A percentile compares a stretch with the other conserved stretches of the same genome.
phyloP scores from a whole-genome alignment of 139 green algal genomes.

The Picochlorum sp. region DNA sequence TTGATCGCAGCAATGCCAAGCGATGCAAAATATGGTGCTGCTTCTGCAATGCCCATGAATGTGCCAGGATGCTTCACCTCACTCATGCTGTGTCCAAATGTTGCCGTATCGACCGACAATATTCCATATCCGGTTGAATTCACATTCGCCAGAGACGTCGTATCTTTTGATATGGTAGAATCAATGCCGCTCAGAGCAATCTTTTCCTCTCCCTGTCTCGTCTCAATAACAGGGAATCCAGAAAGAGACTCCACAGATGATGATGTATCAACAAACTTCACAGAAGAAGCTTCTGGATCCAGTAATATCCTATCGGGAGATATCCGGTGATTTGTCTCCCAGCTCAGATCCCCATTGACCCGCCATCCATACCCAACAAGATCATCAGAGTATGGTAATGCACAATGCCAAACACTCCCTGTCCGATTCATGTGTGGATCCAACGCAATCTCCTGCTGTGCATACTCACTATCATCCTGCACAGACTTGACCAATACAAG shows the following conservation, averaged over 20 bases:
- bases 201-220: not conserved
- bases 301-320: constrained; percentile 53
- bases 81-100: constrained; percentile 25
- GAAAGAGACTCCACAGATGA: constrained; percentile 25
- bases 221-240: constrained; percentile 9
- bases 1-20: constrained; percentile 45
- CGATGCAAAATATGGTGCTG: constrained; percentile 25
- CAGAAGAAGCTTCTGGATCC: constrained; percentile 34
- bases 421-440: constrained; percentile 44
- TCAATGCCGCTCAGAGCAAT: not conserved
- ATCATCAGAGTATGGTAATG: constrained; percentile 23
- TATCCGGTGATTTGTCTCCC: constrained; percentile 42
- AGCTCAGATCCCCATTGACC: constrained; percentile 44
- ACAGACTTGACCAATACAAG: constrained; percentile 38
- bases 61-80: constrained; percentile 38
- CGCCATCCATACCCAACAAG: constrained; percentile 54
- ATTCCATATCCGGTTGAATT: constrained; percentile 12
- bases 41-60: constrained; percentile 53
- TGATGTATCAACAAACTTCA: constrained; percentile 34
- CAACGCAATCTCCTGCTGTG: constrained; percentile 38
- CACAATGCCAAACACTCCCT: constrained; percentile 56
- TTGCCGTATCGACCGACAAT: constrained; percentile 54
- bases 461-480: constrained; percentile 1
- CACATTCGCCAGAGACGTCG: not conserved
- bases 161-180: constrained; percentile 22